These are phyloP conservation scores for Clarireedia hainanense DNA, from an alignment of 2,329 filamentous ascomycete genomes.

Conservation along the genomic window DNA sequence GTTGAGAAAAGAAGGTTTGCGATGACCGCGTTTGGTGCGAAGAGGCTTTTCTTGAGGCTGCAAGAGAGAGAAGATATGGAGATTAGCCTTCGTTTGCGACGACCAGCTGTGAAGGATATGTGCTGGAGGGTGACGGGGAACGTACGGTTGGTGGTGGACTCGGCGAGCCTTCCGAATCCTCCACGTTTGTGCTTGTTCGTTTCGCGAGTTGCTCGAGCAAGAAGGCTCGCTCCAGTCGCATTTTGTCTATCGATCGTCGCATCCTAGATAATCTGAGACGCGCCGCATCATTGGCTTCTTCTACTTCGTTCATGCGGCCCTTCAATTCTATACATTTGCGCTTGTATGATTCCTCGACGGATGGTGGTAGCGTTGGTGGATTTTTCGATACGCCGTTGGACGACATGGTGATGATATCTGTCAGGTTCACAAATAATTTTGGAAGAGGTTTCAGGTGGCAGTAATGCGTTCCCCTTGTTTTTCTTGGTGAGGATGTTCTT, in stretches of 20 bases:
- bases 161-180: constrained; percentile 71
- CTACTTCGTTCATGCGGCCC: constrained; percentile 83
- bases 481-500: not conserved
- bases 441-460: not conserved
- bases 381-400: constrained; percentile 25
- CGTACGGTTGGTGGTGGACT: constrained; percentile 72
- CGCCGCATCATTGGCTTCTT: constrained; percentile 81
- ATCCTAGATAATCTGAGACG: constrained; percentile 71
- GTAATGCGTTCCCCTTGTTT: not conserved
- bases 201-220: constrained; percentile 65
- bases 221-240: constrained; percentile 77
- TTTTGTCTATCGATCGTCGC: constrained; percentile 80
- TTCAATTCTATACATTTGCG: constrained; percentile 94
- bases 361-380: constrained; percentile 65
- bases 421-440: not conserved
- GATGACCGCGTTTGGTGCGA: constrained; percentile 64
- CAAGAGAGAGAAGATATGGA: constrained; percentile 11
- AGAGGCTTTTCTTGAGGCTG: constrained; percentile 74
- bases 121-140: constrained; percentile 15
- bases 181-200: constrained; percentile 65
- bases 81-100: constrained; percentile 13
- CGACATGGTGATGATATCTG: not conserved
- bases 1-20: constrained; percentile 44
- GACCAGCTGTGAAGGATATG: constrained; percentile 11
- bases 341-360: constrained; percentile 91